Conservation (phyloP, 2,329 filamentous ascomycete species). For the Phoma sp. region DNA sequence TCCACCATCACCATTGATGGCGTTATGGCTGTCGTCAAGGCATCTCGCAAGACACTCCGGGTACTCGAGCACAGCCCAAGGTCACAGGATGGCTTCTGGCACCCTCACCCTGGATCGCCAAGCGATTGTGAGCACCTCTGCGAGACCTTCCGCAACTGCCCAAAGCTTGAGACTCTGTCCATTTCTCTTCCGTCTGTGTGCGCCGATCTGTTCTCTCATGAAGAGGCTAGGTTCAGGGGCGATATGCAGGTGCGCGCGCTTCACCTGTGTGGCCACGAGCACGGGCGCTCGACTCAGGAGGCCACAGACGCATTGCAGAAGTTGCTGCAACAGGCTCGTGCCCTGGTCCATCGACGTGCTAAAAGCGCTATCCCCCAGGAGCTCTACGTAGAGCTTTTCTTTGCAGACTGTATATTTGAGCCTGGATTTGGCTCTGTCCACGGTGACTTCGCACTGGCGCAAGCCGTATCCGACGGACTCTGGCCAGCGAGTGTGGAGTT, state of each 20-base stretch:
- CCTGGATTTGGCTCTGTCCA: conserved; percentile 55
- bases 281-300: conserved; percentile 44
- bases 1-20: conserved; percentile 60
- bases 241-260: conserved; percentile 59
- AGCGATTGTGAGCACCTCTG: conserved; percentile 56
- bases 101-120: conserved; percentile 56
- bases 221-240: conserved; percentile 53
- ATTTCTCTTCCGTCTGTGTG: conserved; percentile 58
- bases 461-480: conserved; percentile 48
- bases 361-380: conserved; percentile 46
- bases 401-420: conserved; percentile 60
- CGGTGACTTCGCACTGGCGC: conserved; percentile 56
- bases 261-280: conserved; percentile 53
- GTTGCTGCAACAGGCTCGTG: conserved; percentile 51
- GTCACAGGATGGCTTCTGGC: conserved; percentile 59
- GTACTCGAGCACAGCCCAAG: conserved; percentile 62
- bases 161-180: conserved; percentile 56
- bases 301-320: conserved; percentile 48
- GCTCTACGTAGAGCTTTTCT: conserved; percentile 58
- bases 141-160: conserved; percentile 54
- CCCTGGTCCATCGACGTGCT: conserved; percentile 49
- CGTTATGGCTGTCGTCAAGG: conserved; percentile 59
- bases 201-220: conserved; percentile 54
- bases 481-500: conserved; percentile 50
- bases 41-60: conserved; percentile 55